Evolutionary conservation across 1,139 yeast species (phyloP), one percentile per base, ranked within the genome.

Genomic region (Pichia sp.): DNA sequence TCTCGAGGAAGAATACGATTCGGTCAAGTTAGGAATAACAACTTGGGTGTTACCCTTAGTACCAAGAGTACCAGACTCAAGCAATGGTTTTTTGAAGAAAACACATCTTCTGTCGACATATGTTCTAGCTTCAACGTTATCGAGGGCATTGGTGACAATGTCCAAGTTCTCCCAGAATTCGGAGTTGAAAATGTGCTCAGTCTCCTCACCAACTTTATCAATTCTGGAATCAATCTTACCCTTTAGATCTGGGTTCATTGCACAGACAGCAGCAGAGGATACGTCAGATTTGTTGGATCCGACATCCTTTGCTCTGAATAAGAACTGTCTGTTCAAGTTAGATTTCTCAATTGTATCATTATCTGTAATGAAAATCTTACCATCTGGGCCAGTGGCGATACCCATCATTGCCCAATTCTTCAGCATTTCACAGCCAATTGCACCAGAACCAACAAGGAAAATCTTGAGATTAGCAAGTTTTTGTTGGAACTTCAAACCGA

Each of bases 331-430:
- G 63, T 91, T 91, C 62, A 91, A 74, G 58, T 91, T 91, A 10
- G 96, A 85, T 61, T 87, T 87, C 62, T 91, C 99, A 58, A 91
- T 91, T 4, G 93, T 75, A 56, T 91, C 99, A 57, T 80, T 93
- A 63, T 91, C 99, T 28, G 99, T 91, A 31, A 93, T 80, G 35
- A 64, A 63, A 45, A 91, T 84, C 49, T 75, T 72, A 53, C 99
- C 99, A 3, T 81, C 60, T 26, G 91, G 85, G 23, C 98, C 97
- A 19, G 94, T 70, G 23, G 95, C 97, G 39, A 91, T 67, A 33
- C 99, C 98, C 77, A 88, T 73, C 74, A 91, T 72, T 8, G 98
- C 96, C 97, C 97, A 91, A 57, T 87, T 88, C 63, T 91, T 91
- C 55, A 91, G 70, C 93, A 93, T 91, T 64, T 91, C 99, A 65